phyloP scores from a whole-genome alignment of 345 rosid species.

The Murraya koenigii region DNA sequence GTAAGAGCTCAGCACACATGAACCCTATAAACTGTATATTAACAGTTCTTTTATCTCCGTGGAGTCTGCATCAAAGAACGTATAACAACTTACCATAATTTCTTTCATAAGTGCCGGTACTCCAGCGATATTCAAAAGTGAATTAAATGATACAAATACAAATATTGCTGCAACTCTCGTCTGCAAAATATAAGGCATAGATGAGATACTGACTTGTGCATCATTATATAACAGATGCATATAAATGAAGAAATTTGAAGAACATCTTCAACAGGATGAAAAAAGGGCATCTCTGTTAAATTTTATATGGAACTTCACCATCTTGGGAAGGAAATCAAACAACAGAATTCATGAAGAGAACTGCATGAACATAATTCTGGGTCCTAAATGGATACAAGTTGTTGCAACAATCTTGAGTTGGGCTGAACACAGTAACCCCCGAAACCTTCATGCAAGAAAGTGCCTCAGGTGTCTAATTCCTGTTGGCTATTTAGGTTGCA shows the following conservation, averaged over 20 bases:
- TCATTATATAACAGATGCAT: not conserved
- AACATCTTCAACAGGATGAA: not conserved
- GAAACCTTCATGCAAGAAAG: not conserved
- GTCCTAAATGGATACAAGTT: not conserved
- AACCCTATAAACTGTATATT: too few relatives aligned
- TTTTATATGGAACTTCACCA: not conserved
- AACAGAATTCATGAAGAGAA: not conserved
- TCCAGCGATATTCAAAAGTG: constrained; percentile 84
- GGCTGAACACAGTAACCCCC: not conserved
- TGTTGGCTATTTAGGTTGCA: not conserved
- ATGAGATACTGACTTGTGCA: not conserved
- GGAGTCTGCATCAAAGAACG: not conserved
- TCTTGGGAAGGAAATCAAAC: not conserved
- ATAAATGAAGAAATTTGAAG: not conserved
- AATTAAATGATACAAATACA: constrained; percentile 80
- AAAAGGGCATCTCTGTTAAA: not conserved
- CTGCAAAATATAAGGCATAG: constrained; percentile 45
- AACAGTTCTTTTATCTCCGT: too few relatives aligned
- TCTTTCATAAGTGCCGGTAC: constrained; percentile 74
- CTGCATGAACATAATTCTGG: not conserved
- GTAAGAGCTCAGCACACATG: not conserved
- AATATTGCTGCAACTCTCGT: constrained; percentile 86
- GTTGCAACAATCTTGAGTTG: not conserved
- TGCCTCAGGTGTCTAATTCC: not conserved
- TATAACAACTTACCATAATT: constrained; percentile 53